Base-by-base conservation (phyloP, 768 basidiomycete genomes). In the Leccinum incarnatum region DNA sequence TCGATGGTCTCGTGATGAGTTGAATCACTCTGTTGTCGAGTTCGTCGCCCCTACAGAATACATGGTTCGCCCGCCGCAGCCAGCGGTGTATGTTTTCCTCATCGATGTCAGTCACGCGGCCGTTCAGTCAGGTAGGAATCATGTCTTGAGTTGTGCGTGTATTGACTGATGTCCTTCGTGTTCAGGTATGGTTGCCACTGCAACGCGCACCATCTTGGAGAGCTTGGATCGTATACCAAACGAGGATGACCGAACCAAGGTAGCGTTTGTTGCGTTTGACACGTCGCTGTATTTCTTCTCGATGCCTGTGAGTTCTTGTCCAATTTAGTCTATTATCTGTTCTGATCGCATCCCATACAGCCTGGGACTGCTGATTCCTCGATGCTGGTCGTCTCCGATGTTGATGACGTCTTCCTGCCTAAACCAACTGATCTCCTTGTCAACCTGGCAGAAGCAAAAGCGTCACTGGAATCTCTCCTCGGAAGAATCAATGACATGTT, bases 21-120 rank as follows among this genome's bases (percentile, higher is more conserved):
- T 99, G 54, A 98, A 97, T 67, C 86, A 92, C 71, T 84, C 88
- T 36, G 91, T 88, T n/a, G 93, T 99, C 53, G 97, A 99, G 73
- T 99, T 87, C 69, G 91, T 99, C 54, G 97, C 97, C 1, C 95
- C 97, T 6, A 96, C 95, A 0, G 97, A 99, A 76, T 99, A 99
- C 75, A 98, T 98, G 97, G 96, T 95, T 69, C 90, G 97, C 63
- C 89, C 97, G 5, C 97, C 97, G 54, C 97, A 98, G 73, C 94
- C 97, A 5, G 93, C 95, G 17, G 93, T 97, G 54, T 98, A 96
- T 74, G 83, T 96, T 57, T 97, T 98, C 81, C 83, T 98, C 70
- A 91, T 99, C 75, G 97, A 99, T 69, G 95, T 98, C 64, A 93
- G 93, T 69, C 92, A 96, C 69, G 73, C 86, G 40, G 95, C 96